Percentiles rank a stretch among this genome's conserved stretches.
phyloP scores from a whole-genome alignment of 805 yeast genomes.

The Ogataea allantospora region DNA sequence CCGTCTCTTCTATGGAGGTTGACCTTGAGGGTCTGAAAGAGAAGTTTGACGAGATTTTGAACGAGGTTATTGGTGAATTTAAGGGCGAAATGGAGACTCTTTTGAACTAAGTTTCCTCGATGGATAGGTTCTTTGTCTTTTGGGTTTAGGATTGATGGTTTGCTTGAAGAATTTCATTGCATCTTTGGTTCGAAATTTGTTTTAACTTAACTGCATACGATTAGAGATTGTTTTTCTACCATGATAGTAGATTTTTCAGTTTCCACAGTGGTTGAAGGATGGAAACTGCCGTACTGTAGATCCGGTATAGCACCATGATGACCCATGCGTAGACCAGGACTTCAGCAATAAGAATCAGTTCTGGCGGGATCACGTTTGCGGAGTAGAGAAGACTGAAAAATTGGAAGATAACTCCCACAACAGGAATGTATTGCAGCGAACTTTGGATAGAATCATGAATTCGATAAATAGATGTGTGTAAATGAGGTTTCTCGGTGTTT shows the following conservation, averaged over 20 bases:
- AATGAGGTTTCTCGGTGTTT: conserved; percentile 1
- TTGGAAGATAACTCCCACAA: conserved; percentile 16
- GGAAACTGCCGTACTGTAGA: conserved; percentile 3
- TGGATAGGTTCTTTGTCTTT: conserved; percentile 6
- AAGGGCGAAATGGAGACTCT: conserved; percentile 18
- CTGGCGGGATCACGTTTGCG: conserved; percentile 8
- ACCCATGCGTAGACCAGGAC: conserved; percentile 8
- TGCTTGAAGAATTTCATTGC: conserved; percentile 5
- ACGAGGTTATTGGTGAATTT: conserved; percentile 24
- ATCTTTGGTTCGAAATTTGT: conserved; percentile 9
- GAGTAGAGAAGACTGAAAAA: conserved; percentile 14
- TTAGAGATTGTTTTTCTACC: conserved; percentile 3
- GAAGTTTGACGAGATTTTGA: conserved; percentile 22
- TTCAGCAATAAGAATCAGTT: conserved; percentile 13
- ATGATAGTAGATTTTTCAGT: conserved; percentile 2
- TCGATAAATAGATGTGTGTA: conserved; percentile 7
- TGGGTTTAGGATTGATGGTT: conserved; percentile 3
- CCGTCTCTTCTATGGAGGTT: conserved; percentile 22
- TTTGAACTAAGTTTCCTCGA: conserved; percentile 6
- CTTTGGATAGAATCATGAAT: conserved; percentile 18
- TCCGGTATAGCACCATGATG: conserved; percentile 9
- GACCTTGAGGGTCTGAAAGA: conserved; percentile 22
- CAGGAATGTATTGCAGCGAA: conserved; percentile 14
- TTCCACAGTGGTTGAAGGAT: conserved; percentile 5
- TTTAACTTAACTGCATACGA: conserved; percentile 6